Evolutionary conservation across 2,329 filamentous ascomycete genomes (phyloP).

Genomic region (Aureobasidium sp.): DNA sequence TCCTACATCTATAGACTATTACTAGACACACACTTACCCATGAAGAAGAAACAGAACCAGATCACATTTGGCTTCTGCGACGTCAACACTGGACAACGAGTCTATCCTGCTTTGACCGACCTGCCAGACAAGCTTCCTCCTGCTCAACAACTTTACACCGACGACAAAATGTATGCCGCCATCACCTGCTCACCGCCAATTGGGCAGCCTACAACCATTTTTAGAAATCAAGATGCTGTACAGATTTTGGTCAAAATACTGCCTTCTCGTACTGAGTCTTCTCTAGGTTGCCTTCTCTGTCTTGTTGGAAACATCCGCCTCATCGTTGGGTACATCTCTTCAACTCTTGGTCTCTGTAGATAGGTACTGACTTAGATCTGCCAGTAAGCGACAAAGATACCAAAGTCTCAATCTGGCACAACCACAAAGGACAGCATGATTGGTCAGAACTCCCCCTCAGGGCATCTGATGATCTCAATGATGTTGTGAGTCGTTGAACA

Average conservation of each 20-base stretch:
- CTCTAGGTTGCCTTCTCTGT: slow-evolving; percentile 56
- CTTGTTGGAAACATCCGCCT: slow-evolving; percentile 58
- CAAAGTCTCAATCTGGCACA: slow-evolving; percentile 72
- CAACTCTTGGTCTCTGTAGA: not conserved
- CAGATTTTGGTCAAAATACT: not conserved
- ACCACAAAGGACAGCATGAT: slow-evolving; percentile 48
- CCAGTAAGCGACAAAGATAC: slow-evolving; percentile 48
- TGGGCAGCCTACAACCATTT: slow-evolving; percentile 62
- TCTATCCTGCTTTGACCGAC: slow-evolving; percentile 28
- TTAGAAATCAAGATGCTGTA: slow-evolving; percentile 34
- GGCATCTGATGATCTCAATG: slow-evolving; percentile 24
- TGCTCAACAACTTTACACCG: slow-evolving; percentile 18
- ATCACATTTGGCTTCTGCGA: slow-evolving; percentile 27
- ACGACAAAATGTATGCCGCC: slow-evolving; percentile 42
- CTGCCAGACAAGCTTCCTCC: slow-evolving; percentile 30
- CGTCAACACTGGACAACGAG: slow-evolving; percentile 28
- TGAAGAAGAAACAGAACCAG: slow-evolving; percentile 18
- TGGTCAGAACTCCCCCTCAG: slow-evolving; percentile 55
- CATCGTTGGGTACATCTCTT: slow-evolving; percentile 19
- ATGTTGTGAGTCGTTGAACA: slow-evolving; percentile 21
- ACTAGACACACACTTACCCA: not conserved
- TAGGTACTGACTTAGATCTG: not conserved
- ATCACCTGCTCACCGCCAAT: slow-evolving; percentile 63
- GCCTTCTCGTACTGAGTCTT: not conserved
- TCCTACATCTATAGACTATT: not conserved